A percentile compares a stretch with the other conserved stretches of the same genome.
Evolutionary conservation across 2,329 filamentous ascomycete species (phyloP).

Genomic region (Colletotrichum simmondsii): DNA sequence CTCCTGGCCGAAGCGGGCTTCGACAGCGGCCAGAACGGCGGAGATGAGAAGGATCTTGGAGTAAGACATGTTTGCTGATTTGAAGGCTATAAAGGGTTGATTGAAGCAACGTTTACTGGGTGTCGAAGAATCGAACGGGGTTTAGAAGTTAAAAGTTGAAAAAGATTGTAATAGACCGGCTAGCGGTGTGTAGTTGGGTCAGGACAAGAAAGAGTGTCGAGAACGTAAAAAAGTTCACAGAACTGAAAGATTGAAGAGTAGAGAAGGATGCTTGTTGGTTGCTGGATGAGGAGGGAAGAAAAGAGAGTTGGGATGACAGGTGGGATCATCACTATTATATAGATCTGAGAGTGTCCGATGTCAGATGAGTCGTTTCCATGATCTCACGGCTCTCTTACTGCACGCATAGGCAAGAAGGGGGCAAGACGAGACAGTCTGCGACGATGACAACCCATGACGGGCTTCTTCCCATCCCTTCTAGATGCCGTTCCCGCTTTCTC

Average conservation of each 20-base stretch:
- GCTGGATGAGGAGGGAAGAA: conserved; percentile 34
- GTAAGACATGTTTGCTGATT: conserved; percentile 50
- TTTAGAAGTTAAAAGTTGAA: conserved; percentile 18
- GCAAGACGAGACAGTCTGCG: conserved; percentile 24
- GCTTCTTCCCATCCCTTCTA: neutral
- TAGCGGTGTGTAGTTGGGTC: conserved; percentile 36
- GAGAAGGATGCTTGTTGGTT: conserved; percentile 40
- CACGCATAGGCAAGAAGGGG: neutral
- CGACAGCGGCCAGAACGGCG: conserved; percentile 54
- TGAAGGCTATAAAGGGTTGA: neutral
- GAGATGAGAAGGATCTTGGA: conserved; percentile 52
- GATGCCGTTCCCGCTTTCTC: neutral
- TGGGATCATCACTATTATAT: conserved; percentile 17
- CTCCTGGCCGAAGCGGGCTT: conserved; percentile 73
- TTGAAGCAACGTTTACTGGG: neutral
- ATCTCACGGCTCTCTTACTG: neutral
- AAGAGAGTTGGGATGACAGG: conserved; percentile 13
- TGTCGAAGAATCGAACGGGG: conserved; percentile 19
- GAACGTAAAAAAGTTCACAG: conserved; percentile 50
- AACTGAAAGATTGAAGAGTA: conserved; percentile 46
- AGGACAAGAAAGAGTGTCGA: conserved; percentile 39
- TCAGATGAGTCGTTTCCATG: conserved; percentile 18
- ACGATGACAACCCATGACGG: conserved; percentile 21
- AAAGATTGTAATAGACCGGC: conserved; percentile 36
- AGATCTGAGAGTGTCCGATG: neutral